phyloP scores from a whole-genome alignment of 106 monocot genomes.

The Dendrobium officinale region DNA sequence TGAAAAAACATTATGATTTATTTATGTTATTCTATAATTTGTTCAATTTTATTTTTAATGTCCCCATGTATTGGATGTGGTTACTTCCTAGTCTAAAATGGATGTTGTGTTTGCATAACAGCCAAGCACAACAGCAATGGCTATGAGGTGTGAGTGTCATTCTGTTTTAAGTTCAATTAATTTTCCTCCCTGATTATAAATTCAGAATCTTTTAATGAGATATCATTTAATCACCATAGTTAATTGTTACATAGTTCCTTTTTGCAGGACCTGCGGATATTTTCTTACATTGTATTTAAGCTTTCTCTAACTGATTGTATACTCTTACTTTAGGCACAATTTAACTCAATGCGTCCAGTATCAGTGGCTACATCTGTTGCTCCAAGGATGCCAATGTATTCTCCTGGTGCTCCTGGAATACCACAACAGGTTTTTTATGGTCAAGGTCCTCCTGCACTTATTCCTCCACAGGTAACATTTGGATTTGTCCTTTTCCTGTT shows the following conservation, averaged over 20 bases:
- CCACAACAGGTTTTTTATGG: slow-evolving; percentile 87
- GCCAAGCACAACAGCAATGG: neutral
- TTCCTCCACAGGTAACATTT: slow-evolving; percentile 62
- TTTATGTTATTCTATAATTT: neutral
- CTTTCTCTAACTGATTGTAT: neutral
- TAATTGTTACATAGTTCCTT: neutral
- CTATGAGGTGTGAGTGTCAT: neutral
- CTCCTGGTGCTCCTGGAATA: slow-evolving; percentile 73
- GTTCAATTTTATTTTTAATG: neutral
- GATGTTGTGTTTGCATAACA: neutral
- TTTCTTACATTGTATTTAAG: neutral
- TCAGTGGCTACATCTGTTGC: slow-evolving; percentile 44
- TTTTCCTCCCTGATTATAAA: neutral
- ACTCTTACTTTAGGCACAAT: slow-evolving; percentile 54
- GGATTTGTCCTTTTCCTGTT: neutral
- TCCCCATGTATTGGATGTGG: neutral
- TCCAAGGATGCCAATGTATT: slow-evolving; percentile 78
- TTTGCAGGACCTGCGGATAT: neutral
- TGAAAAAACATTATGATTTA: neutral
- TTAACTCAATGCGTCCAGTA: slow-evolving; percentile 75
- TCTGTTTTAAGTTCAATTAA: neutral
- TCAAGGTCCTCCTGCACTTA: slow-evolving; percentile 69
- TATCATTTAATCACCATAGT: neutral
- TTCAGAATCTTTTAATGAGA: neutral
- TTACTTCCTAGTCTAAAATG: neutral